These are phyloP conservation scores for Monosporascus cannonballus DNA, from an alignment of 2,329 filamentous ascomycete genomes.

Conservation along the genomic window DNA sequence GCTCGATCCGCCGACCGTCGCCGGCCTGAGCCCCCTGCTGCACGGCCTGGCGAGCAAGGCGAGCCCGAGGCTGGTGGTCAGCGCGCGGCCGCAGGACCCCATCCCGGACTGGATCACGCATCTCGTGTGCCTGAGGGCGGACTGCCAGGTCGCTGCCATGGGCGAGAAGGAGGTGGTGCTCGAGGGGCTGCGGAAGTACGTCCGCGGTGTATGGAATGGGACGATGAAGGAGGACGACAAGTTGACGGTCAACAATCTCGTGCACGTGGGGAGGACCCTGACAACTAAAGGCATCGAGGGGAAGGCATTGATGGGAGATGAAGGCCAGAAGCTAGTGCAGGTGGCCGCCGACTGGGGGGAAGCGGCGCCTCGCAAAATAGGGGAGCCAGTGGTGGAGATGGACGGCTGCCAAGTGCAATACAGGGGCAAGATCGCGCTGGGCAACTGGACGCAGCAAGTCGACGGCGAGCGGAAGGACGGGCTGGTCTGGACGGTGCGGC, in stretches of 20 bases:
- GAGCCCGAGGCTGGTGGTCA: conserved; percentile 68
- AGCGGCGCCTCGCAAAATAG: conserved; percentile 25
- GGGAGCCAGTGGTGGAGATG: conserved; percentile 81
- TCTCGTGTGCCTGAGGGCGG: conserved; percentile 63
- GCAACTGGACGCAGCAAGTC: conserved; percentile 65
- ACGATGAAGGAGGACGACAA: conserved; percentile 38
- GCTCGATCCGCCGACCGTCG: conserved; percentile 76
- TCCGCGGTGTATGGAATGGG: conserved; percentile 40
- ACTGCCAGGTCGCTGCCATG: conserved; percentile 59
- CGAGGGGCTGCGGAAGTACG: conserved; percentile 42
- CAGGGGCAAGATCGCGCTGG: conserved; percentile 68
- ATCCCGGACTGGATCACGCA: conserved; percentile 90
- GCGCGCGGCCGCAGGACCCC: conserved; percentile 76
- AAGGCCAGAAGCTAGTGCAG: conserved; percentile 10
- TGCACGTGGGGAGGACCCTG: conserved; percentile 44
- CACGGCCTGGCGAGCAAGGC: conserved; percentile 59
- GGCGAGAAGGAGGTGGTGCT: conserved; percentile 62
- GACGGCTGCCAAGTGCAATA: conserved; percentile 77
- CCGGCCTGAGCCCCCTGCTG: conserved; percentile 65
- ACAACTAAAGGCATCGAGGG: conserved; percentile 34
- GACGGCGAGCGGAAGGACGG: conserved; percentile 50
- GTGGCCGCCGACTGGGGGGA: conserved; percentile 11
- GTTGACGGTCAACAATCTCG: conserved; percentile 40
- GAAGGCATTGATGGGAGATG: conserved; percentile 26
- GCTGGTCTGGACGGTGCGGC: conserved; percentile 74